These are phyloP conservation scores for Cadophora gregata DNA, from an alignment of 2,329 filamentous ascomycete genomes.

Conservation along the genomic window DNA sequence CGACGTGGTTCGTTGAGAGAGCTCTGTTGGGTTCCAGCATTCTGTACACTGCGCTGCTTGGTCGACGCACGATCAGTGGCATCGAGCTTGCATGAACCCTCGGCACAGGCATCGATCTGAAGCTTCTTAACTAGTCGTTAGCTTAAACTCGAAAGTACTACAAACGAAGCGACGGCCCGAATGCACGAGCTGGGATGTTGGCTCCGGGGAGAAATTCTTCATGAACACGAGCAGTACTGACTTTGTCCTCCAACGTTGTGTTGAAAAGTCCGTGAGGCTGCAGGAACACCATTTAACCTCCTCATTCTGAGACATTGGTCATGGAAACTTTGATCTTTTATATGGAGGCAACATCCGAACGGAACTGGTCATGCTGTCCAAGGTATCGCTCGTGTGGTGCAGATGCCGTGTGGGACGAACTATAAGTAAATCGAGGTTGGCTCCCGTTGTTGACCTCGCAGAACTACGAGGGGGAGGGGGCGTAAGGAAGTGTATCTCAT, in stretches of 20 bases:
- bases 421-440: slow-evolving; percentile 4
- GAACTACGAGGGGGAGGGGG: not conserved
- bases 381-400: not conserved
- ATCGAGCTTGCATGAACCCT: not conserved
- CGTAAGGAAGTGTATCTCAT: not conserved
- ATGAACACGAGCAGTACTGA: slow-evolving; percentile 2
- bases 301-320: slow-evolving; percentile 8
- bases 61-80: not conserved
- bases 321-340: not conserved
- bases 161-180: slow-evolving; percentile 3
- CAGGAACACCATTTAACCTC: not conserved
- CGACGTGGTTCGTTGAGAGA: not conserved
- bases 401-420: not conserved
- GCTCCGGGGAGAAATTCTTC: not conserved
- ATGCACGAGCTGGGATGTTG: slow-evolving; percentile 4
- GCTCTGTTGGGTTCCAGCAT: not conserved
- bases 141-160: not conserved
- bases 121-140: not conserved
- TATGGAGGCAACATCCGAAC: not conserved
- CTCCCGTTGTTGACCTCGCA: not conserved
- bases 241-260: not conserved
- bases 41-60: not conserved
- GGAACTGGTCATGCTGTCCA: not conserved
- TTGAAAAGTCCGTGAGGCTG: not conserved
- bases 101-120: slow-evolving; percentile 1